A percentile compares a stretch with the other conserved stretches of the same genome.
phyloP scores from a whole-genome alignment of 371 early-diverging fungal genomes.

The Capniomyces stellatus region DNA sequence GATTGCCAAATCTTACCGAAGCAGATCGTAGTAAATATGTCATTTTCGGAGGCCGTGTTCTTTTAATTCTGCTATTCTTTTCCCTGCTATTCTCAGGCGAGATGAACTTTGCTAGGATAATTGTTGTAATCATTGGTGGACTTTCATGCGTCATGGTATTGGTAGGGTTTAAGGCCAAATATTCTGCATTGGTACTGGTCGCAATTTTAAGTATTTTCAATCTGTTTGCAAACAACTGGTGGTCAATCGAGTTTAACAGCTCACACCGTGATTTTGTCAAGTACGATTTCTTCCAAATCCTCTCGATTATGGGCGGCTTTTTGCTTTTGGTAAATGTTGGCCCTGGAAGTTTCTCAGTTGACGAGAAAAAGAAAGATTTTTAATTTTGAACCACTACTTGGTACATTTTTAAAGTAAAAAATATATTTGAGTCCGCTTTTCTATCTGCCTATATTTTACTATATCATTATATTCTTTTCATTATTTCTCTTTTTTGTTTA shows the following conservation, averaged over 20 bases:
- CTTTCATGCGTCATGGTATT: conserved; percentile 84
- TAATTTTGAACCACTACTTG: too few relatives aligned
- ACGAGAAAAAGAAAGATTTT: conserved; percentile 91
- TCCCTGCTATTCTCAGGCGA: conserved; percentile 74
- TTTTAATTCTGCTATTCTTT: conserved; percentile 79
- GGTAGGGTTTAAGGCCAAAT: conserved; percentile 92
- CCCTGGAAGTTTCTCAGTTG: conserved; percentile 79
- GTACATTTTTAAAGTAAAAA: too few relatives aligned
- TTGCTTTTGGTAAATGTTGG: conserved; percentile 78
- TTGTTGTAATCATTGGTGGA: conserved; percentile 56
- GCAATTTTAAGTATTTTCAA: conserved; percentile 73
- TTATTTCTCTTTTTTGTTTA: not conserved
- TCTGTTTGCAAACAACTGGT: conserved; percentile 88
- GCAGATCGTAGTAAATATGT: conserved; percentile 67
- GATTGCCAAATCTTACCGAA: conserved; percentile 65
- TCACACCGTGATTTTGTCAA: conserved; percentile 80
- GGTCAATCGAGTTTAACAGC: conserved; percentile 66
- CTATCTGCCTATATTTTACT: too few relatives aligned
- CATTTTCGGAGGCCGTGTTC: conserved; percentile 74
- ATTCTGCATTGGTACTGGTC: conserved; percentile 81
- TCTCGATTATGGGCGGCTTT: conserved; percentile 90
- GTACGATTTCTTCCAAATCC: conserved; percentile 95
- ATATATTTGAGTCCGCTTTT: too few relatives aligned
- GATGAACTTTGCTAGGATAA: conserved; percentile 44
- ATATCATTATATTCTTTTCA: too few relatives aligned